These are phyloP conservation scores for Ophiocordyceps unilateralis DNA, from an alignment of 2,329 filamentous ascomycete species.

Conservation along the genomic window DNA sequence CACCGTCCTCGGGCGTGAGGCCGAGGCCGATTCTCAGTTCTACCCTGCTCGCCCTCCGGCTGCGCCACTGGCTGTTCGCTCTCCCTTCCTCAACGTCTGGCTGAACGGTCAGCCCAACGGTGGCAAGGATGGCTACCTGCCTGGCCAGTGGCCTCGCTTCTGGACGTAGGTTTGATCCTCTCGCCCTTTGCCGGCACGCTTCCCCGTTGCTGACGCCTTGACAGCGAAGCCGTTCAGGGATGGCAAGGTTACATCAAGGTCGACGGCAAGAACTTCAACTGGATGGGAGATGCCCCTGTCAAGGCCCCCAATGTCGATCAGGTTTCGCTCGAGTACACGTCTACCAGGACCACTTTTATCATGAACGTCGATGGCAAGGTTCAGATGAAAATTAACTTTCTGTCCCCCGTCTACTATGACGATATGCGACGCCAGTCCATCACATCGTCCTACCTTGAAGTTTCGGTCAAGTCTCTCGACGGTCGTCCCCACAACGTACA, in stretches of 20 bases:
- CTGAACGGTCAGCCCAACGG: constrained; percentile 42
- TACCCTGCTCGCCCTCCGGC: constrained; percentile 47
- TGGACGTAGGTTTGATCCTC: constrained; percentile 50
- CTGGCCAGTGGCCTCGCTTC: constrained; percentile 52
- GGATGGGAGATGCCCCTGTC: constrained; percentile 43
- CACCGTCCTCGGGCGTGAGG: constrained; percentile 4
- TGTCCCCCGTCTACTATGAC: constrained; percentile 50
- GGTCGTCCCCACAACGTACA: constrained; percentile 45
- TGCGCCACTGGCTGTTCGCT: constrained; percentile 55
- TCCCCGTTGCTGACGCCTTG: background rate
- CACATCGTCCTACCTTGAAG: constrained; percentile 52
- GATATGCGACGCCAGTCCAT: constrained; percentile 53
- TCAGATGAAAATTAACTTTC: constrained; percentile 48
- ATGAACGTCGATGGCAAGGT: constrained; percentile 46
- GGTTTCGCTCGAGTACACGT: constrained; percentile 49
- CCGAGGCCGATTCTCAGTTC: constrained; percentile 32
- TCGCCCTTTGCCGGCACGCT: background rate
- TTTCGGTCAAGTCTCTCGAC: constrained; percentile 45
- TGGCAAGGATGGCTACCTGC: constrained; percentile 47
- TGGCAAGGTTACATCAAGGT: constrained; percentile 57
- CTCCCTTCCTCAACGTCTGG: constrained; percentile 61
- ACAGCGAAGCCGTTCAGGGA: constrained; percentile 29
- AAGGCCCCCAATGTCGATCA: constrained; percentile 36
- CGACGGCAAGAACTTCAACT: constrained; percentile 45
- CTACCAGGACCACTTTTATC: constrained; percentile 53